Evolutionary conservation across 768 basidiomycete genomes (phyloP), one percentile per base, ranked within the genome.

Genomic region (Calocera viscosa): DNA sequence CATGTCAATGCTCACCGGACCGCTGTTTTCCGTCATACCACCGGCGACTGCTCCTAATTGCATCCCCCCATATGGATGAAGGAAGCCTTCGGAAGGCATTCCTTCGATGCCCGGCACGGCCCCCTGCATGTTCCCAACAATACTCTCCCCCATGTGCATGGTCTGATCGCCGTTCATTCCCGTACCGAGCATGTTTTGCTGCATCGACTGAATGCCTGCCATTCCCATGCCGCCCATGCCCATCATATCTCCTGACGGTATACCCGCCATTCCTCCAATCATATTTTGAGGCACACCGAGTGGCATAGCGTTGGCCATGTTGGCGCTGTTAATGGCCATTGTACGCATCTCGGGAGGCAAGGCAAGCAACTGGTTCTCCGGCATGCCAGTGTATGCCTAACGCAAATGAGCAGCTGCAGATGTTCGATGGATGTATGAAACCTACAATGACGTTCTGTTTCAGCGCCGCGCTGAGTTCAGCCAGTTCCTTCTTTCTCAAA

Each of bases 401-500:
- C 34, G 40, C 43, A 19, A n/a, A 41, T 30, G 64, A 35, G 34
- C 5, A 33, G 2, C 7, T 10, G 28, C 2, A 38, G 10, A 16
- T 43, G n/a, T 3, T 10, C 34, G 22, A 39, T 22, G 33, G 30
- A 8, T 5, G 69, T 49, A 14, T 8, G 2, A 32, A 28, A 81
- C 89, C 72, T 71, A 92, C 90, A 68, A 92, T 79, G 65, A 94
- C 88, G 71, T 90, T 91, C 1, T 84, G 83, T 73, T 93, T 93
- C 66, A 94, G 81, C 49, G 90, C 84, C 67, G 82, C 85, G 0
- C 88, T 89, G 66, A 89, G 80, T 67, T 92, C 91, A 1, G 89
- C 87, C 64, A 92, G 74, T 67, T 92, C 89, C 43, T 89, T 82
- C 71, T 92, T 81, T 71, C 91, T 83, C 75, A 90, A 88, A 71